Evolutionary conservation across 805 yeast genomes (phyloP).

Genomic region (Metschnikowia dekortorum): DNA sequence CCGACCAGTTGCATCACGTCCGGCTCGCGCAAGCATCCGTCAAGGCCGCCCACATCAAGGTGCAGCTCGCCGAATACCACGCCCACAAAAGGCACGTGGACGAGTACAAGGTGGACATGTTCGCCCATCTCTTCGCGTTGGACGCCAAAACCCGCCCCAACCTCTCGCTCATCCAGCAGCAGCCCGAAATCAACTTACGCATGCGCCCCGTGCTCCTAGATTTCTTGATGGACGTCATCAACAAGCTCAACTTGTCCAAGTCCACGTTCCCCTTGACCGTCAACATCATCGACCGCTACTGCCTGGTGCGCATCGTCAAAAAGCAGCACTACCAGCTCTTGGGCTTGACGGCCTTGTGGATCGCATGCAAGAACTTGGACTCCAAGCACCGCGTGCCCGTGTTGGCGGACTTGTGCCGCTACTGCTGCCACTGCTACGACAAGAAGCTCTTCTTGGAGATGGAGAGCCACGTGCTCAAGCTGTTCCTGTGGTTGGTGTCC

Average conservation of each 20-base stretch:
- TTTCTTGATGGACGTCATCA: conserved; percentile 42
- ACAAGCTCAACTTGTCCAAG: conserved; percentile 36
- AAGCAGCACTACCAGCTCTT: conserved; percentile 43
- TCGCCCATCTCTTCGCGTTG: conserved; percentile 28
- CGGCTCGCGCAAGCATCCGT: conserved; percentile 28
- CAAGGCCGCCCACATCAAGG: conserved; percentile 36
- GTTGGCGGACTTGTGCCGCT: conserved; percentile 46
- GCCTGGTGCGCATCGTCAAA: conserved; percentile 42
- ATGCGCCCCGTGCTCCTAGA: conserved; percentile 43
- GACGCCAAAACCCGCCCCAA: conserved; percentile 20
- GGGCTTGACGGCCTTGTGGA: conserved; percentile 43
- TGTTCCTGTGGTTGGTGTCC: conserved; percentile 61
- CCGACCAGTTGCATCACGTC: conserved; percentile 18
- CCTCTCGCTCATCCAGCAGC: conserved; percentile 37
- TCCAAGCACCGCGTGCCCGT: conserved; percentile 56
- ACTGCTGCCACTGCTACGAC: conserved; percentile 57
- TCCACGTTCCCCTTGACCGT: conserved; percentile 43
- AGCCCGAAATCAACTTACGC: conserved; percentile 41
- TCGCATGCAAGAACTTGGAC: conserved; percentile 45
- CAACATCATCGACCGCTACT: conserved; percentile 41
- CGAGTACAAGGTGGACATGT: conserved; percentile 45
- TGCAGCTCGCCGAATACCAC: conserved; percentile 43
- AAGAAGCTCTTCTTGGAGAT: conserved; percentile 56
- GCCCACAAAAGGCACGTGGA: conserved; percentile 41
- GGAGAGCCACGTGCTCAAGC: conserved; percentile 63